These are phyloP conservation scores for Scenedesmus sp. DNA, from an alignment of 163 green algal genomes.

Conservation along the genomic window DNA sequence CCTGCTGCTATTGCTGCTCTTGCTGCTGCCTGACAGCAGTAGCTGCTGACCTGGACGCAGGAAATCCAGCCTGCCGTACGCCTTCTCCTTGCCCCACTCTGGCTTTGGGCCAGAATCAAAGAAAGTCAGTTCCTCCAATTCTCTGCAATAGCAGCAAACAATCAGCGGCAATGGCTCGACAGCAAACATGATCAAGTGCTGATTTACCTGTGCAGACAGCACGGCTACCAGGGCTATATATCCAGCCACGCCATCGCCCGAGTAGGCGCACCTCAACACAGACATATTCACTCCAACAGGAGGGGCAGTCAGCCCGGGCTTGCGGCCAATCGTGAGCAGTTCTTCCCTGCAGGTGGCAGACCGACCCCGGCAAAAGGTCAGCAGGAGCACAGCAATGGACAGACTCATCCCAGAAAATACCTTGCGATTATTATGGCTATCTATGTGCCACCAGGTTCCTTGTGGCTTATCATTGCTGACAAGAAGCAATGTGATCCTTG, in stretches of 20 bases:
- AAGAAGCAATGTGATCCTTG: constrained; percentile 5
- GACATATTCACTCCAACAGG: constrained; percentile 40
- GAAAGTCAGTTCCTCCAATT: constrained; percentile 57
- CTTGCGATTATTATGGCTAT: background rate
- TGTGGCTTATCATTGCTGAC: background rate
- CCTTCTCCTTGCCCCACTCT: constrained; percentile 54
- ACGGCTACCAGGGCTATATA: background rate
- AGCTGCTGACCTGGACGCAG: constrained; percentile 49
- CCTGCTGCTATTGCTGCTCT: no score
- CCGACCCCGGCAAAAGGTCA: background rate
- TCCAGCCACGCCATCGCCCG: background rate
- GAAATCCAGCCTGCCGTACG: constrained; percentile 42
- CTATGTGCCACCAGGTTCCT: background rate
- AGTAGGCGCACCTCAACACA: constrained; percentile 46
- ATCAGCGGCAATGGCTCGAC: background rate
- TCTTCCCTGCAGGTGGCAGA: constrained; percentile 29
- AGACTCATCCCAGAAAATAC: background rate
- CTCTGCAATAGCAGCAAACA: constrained; percentile 17
- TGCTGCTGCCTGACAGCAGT: background rate
- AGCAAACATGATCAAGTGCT: background rate
- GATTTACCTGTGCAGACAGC: background rate
- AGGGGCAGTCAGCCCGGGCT: constrained; percentile 15
- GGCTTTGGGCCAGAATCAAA: constrained; percentile 55
- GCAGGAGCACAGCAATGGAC: no score
- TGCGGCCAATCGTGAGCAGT: constrained; percentile 38